Base-by-base conservation (phyloP, 257 asterid species). In the Cinchona pubescens region DNA sequence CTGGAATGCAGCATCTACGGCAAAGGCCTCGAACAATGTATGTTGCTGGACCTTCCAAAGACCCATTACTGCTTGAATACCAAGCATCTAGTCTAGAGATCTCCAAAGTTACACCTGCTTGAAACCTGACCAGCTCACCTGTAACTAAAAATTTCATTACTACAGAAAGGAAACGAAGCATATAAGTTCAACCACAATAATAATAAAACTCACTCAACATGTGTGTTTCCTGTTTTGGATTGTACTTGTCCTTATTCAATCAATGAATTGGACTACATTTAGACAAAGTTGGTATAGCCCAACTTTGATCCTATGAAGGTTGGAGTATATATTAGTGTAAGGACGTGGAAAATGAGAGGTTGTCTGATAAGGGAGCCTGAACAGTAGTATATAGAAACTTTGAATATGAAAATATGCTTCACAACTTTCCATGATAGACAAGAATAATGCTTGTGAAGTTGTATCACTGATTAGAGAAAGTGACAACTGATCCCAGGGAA, bases 1-100 rank as follows among this genome's bases (percentile, higher is more conserved):
- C 99, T 21, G 98, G 96, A 72, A 95, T 88, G 89, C 98, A 95
- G 86, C 99, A 95, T 79, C 83, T 88, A 80, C 98, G 99, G 82
- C 98, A 95, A 76, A 95, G 96, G 70, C 99, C 99, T 42, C 92
- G 91, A 48, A 90, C 91, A 79, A 95, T 74, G 75, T 88, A 95
- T 18, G 94, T 88, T n/a, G 99, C 98, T 19, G 96, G 92, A 46
- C 85, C 92, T 81, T 85, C 93, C 71, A 88, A 73, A 69, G 94
- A 85, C 67, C 98, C 98, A 79, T 88, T 88, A 76, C 76, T 80
- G 72, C 85, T 89, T 49, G 97, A 95, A 83, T 91, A 92, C 98
- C 98, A 95, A 80, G 97, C 96, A 86, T 95, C 98, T 82, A 95
- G 81, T 76, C 89, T 81, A 69, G 96, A 91, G 79, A 95, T 92